These are phyloP conservation scores for Exophiala dermatitidis DNA, from an alignment of 2,329 filamentous ascomycete species.

Conservation along the genomic window DNA sequence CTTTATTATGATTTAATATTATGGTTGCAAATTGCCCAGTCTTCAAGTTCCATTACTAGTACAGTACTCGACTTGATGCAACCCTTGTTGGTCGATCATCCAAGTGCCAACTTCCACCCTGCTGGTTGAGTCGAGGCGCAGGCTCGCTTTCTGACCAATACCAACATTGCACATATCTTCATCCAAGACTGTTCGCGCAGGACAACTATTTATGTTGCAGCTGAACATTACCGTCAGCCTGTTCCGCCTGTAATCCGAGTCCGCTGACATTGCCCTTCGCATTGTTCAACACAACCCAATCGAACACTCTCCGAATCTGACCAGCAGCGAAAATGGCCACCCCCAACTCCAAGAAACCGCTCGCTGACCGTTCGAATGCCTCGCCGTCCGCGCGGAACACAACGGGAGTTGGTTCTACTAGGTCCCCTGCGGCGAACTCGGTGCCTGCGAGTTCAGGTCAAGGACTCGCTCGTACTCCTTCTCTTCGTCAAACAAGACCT, in stretches of 20 bases:
- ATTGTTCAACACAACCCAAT: not conserved
- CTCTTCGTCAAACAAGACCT: slow-evolving; percentile 32
- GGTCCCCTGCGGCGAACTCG: slow-evolving; percentile 13
- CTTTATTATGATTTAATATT: not conserved
- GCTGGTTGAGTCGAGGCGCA: slow-evolving; percentile 18
- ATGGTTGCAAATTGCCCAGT: not conserved
- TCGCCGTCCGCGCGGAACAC: slow-evolving; percentile 28
- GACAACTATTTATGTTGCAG: slow-evolving; percentile 14
- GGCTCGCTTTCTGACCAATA: slow-evolving; percentile 16
- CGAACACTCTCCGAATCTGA: not conserved
- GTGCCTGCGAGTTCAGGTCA: slow-evolving; percentile 45
- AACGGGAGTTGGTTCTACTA: slow-evolving; percentile 17
- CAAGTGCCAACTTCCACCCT: not conserved
- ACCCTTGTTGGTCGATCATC: not conserved
- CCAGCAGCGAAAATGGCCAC: slow-evolving; percentile 20
- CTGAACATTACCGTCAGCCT: slow-evolving; percentile 1
- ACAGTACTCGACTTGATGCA: not conserved
- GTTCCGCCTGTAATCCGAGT: not conserved
- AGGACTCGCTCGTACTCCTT: slow-evolving; percentile 57
- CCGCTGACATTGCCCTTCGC: not conserved
- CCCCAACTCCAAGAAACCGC: slow-evolving; percentile 21
- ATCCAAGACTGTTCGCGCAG: slow-evolving; percentile 5
- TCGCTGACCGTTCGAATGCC: slow-evolving; percentile 18
- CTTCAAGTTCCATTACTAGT: not conserved
- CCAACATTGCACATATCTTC: slow-evolving; percentile 10